Conservation (phyloP, 1,284 basidiomycete species). For the Moesziomyces antarcticus region DNA sequence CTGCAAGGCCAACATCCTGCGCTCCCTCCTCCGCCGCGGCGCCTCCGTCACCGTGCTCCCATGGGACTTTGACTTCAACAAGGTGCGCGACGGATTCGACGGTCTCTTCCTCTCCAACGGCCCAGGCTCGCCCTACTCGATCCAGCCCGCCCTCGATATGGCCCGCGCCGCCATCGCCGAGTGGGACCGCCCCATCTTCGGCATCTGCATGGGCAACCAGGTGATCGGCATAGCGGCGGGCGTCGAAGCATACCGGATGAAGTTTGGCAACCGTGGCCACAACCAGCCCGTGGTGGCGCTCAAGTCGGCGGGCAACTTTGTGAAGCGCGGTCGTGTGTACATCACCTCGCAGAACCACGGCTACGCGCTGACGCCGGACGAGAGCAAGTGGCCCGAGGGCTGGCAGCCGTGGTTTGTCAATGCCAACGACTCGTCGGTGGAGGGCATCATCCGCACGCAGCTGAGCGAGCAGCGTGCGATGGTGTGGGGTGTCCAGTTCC, state of each 20-base stretch:
- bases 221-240: constrained; percentile 97
- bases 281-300: constrained; percentile 97
- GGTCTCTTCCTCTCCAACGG: constrained; percentile 97
- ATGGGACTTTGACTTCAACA: constrained; percentile 96
- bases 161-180: constrained; percentile 79
- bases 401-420: constrained; percentile 67
- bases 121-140: constrained; percentile 91
- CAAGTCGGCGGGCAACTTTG: constrained; percentile 82
- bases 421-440: constrained; percentile 66
- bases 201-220: constrained; percentile 88
- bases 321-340: constrained; percentile 94
- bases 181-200: constrained; percentile 94
- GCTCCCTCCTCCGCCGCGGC: constrained; percentile 87
- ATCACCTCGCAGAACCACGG: constrained; percentile 80
- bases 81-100: constrained; percentile 86
- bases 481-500: constrained; percentile 67
- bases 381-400: constrained; percentile 63
- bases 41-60: constrained; percentile 94
- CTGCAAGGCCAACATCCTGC: constrained; percentile 95
- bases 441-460: constrained; percentile 62
- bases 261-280: constrained; percentile 98
- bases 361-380: constrained; percentile 52
- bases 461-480: constrained; percentile 43
- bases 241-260: constrained; percentile 95
- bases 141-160: constrained; percentile 84